A percentile compares a stretch with the other conserved stretches of the same genome.
Conservation (phyloP, 164 flowering plant species). For the Aristolochia californica region DNA sequence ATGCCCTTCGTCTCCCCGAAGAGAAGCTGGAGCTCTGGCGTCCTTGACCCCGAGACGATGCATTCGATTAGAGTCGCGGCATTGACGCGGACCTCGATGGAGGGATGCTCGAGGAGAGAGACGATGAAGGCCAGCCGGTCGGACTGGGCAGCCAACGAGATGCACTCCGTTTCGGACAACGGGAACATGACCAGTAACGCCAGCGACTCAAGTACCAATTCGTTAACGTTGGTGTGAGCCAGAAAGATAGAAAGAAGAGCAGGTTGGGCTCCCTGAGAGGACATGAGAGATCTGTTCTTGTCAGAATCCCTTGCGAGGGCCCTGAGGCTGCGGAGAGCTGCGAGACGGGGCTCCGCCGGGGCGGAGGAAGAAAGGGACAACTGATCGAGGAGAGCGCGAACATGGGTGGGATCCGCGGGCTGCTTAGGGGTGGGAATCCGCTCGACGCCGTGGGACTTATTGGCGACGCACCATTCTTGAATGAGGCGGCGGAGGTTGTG, state of each 20-base stretch:
- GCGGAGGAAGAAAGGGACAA: slow-evolving; percentile 18
- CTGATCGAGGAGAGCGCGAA: slow-evolving; percentile 42
- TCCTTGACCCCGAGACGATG: slow-evolving; percentile 40
- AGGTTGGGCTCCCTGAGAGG: slow-evolving; percentile 33
- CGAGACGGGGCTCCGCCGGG: slow-evolving; percentile 25
- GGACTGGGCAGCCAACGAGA: slow-evolving; percentile 35
- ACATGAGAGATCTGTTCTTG: slow-evolving; percentile 52
- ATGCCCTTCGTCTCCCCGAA: slow-evolving; percentile 40
- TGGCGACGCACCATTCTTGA: slow-evolving; percentile 93
- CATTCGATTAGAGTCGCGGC: slow-evolving; percentile 65
- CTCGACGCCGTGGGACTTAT: slow-evolving; percentile 66
- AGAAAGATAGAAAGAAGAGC: slow-evolving; percentile 30
- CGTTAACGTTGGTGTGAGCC: too few species aligned
- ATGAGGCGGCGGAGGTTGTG: slow-evolving; percentile 94
- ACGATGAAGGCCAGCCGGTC: slow-evolving; percentile 31
- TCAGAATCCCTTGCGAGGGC: slow-evolving; percentile 74
- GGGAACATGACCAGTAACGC: slow-evolving; percentile 49
- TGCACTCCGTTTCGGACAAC: slow-evolving; percentile 43
- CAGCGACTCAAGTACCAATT: slow-evolving; percentile 54
- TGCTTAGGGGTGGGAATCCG: slow-evolving; percentile 94
- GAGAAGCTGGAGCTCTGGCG: slow-evolving; percentile 43
- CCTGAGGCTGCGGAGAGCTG: slow-evolving; percentile 54
- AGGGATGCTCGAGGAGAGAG: slow-evolving; percentile 39
- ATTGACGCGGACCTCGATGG: slow-evolving; percentile 58
- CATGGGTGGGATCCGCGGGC: slow-evolving; percentile 72